Evolutionary conservation across 148 eudicot genomes (phyloP), one percentile per base, ranked within the genome.

Genomic region (Silene latifolia): DNA sequence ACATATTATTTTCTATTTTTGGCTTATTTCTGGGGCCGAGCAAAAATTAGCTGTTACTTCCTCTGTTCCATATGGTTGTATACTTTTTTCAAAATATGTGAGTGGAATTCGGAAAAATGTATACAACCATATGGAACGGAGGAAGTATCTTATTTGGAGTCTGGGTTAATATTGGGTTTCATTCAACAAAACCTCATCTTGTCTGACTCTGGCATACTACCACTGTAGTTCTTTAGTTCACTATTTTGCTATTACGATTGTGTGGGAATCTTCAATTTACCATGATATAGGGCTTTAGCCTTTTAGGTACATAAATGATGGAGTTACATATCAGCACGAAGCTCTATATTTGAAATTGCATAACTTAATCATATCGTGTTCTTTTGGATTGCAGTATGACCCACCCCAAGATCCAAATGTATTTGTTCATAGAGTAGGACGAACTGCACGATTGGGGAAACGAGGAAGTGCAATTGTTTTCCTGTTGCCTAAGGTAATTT

Each of bases 351-450:
- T 32, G 35, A 32, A 32, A 32, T 32, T 4, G 5, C 35, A 32
- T 32, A 32, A 32, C 35, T 32, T 32, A 53, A 39, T 67, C 39
- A 25, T n/a, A 19, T 76, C 48, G 12, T 75, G 54, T 64, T 24
- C 65, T 78, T 72, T 21, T 79, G 14, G 63, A 65, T 81, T 85
- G 81, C 93, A 95, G 98, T 95, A 88, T 79, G 98, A 95, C 68
- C 98, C 97, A 20, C 98, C 97, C 63, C 97, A 92, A 79, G 97
- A 95, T 84, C 97, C 97, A 24, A 85, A 90, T 82, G 88, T 90
- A 77, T 95, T 92, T 51, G 53, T 92, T 78, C 98, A 95, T 82
- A 92, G 97, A 89, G 97, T 88, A 63, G 98, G 97, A 42, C 82
- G 97, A 75, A 95, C 98, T 77, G 97, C 98, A 81, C 90, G 98